A percentile compares a stretch with the other conserved stretches of the same genome.
phyloP scores from a whole-genome alignment of 2,329 filamentous ascomycete species.

The Didymella pomorum region DNA sequence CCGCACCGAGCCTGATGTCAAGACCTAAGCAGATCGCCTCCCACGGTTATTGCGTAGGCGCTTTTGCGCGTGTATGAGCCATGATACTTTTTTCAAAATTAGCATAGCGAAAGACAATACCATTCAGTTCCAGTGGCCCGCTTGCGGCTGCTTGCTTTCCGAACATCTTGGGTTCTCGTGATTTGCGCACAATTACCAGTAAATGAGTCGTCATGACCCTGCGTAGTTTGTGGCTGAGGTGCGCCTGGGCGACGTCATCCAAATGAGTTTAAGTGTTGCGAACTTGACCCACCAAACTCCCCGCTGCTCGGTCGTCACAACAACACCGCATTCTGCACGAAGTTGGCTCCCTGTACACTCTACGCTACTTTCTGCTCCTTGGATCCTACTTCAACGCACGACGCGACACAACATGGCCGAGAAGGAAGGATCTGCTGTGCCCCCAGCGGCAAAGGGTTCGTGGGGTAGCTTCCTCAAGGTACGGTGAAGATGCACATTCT shows the following conservation, averaged over 20 bases:
- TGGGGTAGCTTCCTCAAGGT: conserved; percentile 62
- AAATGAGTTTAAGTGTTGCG: conserved; percentile 4
- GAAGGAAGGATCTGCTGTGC: conserved; percentile 57
- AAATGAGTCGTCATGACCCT: conserved; percentile 14
- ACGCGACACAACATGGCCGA: conserved; percentile 32
- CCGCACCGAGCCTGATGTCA: conserved; percentile 92
- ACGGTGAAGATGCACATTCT: conserved; percentile 11
- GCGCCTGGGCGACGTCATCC: conserved; percentile 13
- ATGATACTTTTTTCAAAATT: conserved; percentile 22
- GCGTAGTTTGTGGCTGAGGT: conserved; percentile 17
- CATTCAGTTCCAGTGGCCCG: conserved; percentile 10
- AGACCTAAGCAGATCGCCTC: conserved; percentile 69
- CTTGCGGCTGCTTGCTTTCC: conserved; percentile 1
- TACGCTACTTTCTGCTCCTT: not conserved
- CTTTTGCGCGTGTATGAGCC: conserved; percentile 17
- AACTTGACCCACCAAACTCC: conserved; percentile 14
- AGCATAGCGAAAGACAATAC: conserved; percentile 24
- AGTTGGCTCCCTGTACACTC: not conserved
- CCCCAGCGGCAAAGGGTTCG: conserved; percentile 55
- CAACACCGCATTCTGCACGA: conserved; percentile 5
- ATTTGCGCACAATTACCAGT: conserved; percentile 1
- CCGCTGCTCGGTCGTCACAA: conserved; percentile 18
- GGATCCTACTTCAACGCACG: not conserved
- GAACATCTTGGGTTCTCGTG: not conserved
- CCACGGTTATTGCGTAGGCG: conserved; percentile 1